phyloP scores from a whole-genome alignment of 441 rosid genomes.

The Erodium texanum region DNA sequence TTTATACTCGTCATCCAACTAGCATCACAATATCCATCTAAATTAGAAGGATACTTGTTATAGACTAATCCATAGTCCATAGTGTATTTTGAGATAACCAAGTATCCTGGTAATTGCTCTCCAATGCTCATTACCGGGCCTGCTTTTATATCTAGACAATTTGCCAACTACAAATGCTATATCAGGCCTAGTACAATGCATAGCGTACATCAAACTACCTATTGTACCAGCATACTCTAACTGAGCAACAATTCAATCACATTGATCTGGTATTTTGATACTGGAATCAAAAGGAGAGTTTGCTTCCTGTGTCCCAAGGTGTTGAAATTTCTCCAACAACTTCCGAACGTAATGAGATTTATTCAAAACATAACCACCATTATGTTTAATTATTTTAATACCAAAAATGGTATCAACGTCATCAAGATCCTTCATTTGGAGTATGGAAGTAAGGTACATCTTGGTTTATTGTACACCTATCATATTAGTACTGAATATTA shows the following conservation, averaged over 20 bases:
- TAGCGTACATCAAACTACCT: neutral
- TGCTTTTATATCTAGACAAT: neutral
- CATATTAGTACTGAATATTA: too few species aligned
- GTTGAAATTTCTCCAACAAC: too few species aligned
- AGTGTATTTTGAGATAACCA: too few species aligned
- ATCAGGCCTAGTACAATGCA: neutral
- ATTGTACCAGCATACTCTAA: neutral
- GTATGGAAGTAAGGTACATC: too few species aligned
- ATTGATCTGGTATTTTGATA: too few species aligned
- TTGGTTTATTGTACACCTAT: too few species aligned
- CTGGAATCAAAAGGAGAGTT: too few species aligned
- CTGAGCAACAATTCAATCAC: neutral
- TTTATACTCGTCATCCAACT: too few species aligned
- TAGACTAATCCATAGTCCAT: too few species aligned
- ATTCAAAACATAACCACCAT: neutral
- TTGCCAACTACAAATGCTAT: neutral
- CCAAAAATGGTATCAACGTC: neutral
- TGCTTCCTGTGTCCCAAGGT: too few species aligned
- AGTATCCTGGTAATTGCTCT: neutral
- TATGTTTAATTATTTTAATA: neutral
- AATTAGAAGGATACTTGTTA: too few species aligned
- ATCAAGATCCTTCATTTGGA: neutral
- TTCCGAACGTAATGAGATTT: neutral
- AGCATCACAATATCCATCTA: too few species aligned
- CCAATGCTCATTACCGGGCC: neutral